phyloP scores from a whole-genome alignment of 2,329 filamentous ascomycete species.

The Diaporthe sp. region DNA sequence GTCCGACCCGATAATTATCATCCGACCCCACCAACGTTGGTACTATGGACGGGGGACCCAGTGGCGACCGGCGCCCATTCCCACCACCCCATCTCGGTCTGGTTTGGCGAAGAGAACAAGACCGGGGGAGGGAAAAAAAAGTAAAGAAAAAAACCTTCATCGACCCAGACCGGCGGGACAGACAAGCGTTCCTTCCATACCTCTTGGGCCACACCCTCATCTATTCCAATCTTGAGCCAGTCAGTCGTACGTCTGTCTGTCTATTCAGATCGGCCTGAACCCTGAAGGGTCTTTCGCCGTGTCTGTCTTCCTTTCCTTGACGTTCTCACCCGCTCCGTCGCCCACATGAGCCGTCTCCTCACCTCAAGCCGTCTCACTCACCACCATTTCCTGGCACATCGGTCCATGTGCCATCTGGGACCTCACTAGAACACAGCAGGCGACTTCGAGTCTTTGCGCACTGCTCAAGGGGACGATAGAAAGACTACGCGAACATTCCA shows the following conservation, averaged over 20 bases:
- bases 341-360: conserved; percentile 20
- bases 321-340: background rate
- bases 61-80: conserved; percentile 31
- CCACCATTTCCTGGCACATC: conserved; percentile 52
- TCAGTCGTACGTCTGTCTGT: too few species aligned
- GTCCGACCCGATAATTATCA: conserved; percentile 20
- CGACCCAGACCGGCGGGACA: conserved; percentile 20
- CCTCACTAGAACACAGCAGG: conserved; percentile 64
- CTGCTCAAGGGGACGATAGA: conserved; percentile 68
- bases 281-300: background rate
- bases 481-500: conserved; percentile 62
- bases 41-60: conserved; percentile 36
- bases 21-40: conserved; percentile 35
- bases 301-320: background rate
- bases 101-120: background rate
- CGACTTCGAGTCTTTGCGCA: conserved; percentile 79
- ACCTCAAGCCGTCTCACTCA: conserved; percentile 33
- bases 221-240: background rate
- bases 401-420: conserved; percentile 58
- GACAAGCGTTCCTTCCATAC: background rate
- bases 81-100: conserved; percentile 31
- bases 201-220: background rate
- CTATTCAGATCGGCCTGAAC: background rate
- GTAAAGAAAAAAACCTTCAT: background rate
- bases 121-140: too few species aligned